Evolutionary conservation across 2,329 filamentous ascomycete species (phyloP).

Genomic region (Claviceps sp.): DNA sequence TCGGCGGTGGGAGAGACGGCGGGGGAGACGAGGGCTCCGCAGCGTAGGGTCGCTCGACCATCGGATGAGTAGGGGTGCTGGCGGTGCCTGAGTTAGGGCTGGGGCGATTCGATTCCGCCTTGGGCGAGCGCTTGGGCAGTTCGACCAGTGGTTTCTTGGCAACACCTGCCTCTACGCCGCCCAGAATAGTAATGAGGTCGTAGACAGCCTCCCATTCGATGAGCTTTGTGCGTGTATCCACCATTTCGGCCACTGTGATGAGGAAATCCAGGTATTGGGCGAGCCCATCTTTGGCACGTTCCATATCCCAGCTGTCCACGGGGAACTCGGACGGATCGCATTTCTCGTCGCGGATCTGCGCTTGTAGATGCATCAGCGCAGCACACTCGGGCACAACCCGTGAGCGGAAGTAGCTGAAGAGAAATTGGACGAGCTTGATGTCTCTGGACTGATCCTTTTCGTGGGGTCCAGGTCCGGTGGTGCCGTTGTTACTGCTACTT

Average conservation of each 20-base stretch:
- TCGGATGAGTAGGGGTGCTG: constrained; percentile 11
- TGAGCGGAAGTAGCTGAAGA: constrained; percentile 83
- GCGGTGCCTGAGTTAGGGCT: constrained; percentile 14
- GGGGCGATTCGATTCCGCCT: constrained; percentile 16
- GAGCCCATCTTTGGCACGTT: constrained; percentile 86
- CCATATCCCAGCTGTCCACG: constrained; percentile 94
- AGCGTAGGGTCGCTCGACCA: constrained; percentile 53
- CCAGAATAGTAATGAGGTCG: constrained; percentile 75
- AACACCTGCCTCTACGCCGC: constrained; percentile 76
- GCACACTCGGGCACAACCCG: constrained; percentile 90
- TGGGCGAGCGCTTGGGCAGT: constrained; percentile 18
- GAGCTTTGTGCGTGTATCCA: constrained; percentile 69
- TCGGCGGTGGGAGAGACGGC: constrained; percentile 26
- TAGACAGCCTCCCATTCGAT: constrained; percentile 87
- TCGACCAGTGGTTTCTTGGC: constrained; percentile 61
- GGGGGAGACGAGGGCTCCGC: constrained; percentile 16
- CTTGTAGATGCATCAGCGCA: constrained; percentile 86
- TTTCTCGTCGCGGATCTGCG: constrained; percentile 67
- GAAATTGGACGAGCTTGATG: constrained; percentile 63
- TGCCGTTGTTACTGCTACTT: constrained; percentile 15
- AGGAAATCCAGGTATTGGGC: constrained; percentile 93
- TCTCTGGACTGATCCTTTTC: constrained; percentile 41
- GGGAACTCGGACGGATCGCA: constrained; percentile 79
- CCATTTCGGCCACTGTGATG: constrained; percentile 74
- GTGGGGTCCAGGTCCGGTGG: constrained; percentile 21